Evolutionary conservation across 352 stramenopile genomes (phyloP), one percentile per base, ranked within the genome.

Genomic region (Pythium aphanidermatum): DNA sequence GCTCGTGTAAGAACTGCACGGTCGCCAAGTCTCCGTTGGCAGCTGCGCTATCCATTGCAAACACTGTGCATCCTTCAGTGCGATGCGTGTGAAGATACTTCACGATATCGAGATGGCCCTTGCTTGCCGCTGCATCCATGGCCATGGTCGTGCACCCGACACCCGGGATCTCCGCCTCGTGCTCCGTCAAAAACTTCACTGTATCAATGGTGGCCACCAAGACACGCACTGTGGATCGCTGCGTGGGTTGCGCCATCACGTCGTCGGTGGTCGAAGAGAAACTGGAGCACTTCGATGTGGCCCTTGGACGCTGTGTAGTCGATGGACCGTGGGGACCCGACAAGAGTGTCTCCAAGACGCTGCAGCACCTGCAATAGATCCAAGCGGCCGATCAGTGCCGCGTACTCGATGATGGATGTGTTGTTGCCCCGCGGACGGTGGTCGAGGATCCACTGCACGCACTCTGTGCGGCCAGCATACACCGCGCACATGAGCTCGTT

Each of bases 61-160:
- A 53, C 12, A 42, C 28, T 4, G 65, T 60, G 26, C 66, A 80
- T 8, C 46, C 51, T 56, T 62, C 56, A 9, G 33, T 45, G 10
- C 55, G 45, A 28, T 70, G 20, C 40, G 38, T 27, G 44, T 71
- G 60, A 28, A 80, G 41, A 32, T 55, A 76, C 38, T 51, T 11
- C 8, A 76, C 52, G n/a, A 63, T 38, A 9, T 45, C 34, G 4
- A 67, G 19, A 17, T 46, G 46, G 26, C 44, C 43, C n/a, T 67
- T 54, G 17, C 32, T 34, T n/a, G 59, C 58, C 7, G 60, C 59
- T 13, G 41, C 36, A 27, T 74, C 65, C 59, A 74, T 72, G 11
- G 65, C 65, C 35, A 56, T 51, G 1, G 48, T 61, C 16, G 64
- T 63, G 33, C 64, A 78, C 39, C 28, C 31, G 17, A 17, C 49